Evolutionary conservation across 108 stramenopile species (phyloP), one percentile per base, ranked within the genome.

Genomic region (Craspedostauros australis): DNA sequence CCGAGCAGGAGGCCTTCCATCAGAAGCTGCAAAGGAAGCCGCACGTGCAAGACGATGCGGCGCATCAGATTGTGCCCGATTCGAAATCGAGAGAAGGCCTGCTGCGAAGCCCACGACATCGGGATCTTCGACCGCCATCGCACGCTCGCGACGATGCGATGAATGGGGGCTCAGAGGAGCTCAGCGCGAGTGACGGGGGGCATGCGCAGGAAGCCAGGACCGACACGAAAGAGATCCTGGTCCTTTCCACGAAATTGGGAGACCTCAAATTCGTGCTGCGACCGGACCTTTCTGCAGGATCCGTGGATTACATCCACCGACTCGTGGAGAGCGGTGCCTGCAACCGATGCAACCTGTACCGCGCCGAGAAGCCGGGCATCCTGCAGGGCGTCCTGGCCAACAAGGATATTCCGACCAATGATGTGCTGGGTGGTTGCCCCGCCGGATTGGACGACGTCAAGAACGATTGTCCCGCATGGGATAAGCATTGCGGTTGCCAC

Each of bases 401-500:
- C 12, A 28, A 38, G 6, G 46, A 36, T 33, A 36, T 72, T 20
- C 30, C 57, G 5, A 34, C 15, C 20, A 75, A 64, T 16, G 43
- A 18, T 22, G 57, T 40, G 3, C 46, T 56, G 20, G 86, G 86
- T 0, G 46, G 56, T 0, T 89, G 88, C 65, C 83, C 83, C 9
- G 19, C 52, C 0, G 71, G 59, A 1, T 18, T 18, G 11, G 64
- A 65, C 6, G 39, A 34, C 3, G 71, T 65, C 4, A 14, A 16
- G 2, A 52, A 49, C 2, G 39, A 73, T 1, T 87, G 85, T 63
- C 85, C 85, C 4, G 50, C 52, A 34, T 78, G 78, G 57, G 88
- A 89, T 58, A 48, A 52, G 7, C 38, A 66, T 27, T 84, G 83
- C 53, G 83, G 64, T 9, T 89, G 88, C 53, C 85, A 87, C 46